Base-by-base conservation (phyloP, 805 yeast species). In the Phaffomyces opuntiae region DNA sequence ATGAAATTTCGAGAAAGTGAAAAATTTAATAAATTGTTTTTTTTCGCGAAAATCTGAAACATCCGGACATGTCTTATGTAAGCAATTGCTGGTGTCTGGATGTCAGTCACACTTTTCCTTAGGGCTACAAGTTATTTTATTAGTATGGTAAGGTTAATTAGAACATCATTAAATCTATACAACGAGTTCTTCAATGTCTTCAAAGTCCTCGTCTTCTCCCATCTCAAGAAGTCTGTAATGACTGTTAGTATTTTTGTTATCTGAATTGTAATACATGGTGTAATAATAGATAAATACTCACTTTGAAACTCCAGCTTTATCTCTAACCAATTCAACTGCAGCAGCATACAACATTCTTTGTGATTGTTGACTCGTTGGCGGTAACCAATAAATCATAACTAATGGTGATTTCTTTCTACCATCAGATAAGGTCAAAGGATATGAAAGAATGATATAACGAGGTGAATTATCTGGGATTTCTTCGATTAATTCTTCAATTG, bases 331-430 rank as follows among this genome's bases (percentile, higher is more conserved):
- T 61, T 90, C 96, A 21, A 87, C 77, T 2, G 96, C 95, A 5
- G 93, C 95, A 1, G 96, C 97, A 56, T 88, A 89, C 41, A 87
- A 66, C 97, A 89, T 90, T 62, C 83, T 81, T 57, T 76, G 71
- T 45, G 84, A 86, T 60, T 83, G 91, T 16, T 86, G 83, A n/a
- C 87, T 73, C 0, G 95, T 87, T 25, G 82, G 83, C 4, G 97
- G 97, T 49, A 87, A 75, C 81, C 90, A 90, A 63, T 88, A 90
- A n/a, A 90, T 55, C 60, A 90, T 63, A 2, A 89, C 87, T 50
- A 84, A 73, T 4, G 96, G 96, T 9, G 78, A 73, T 40, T 80
- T 74, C 56, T 76, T 73, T 45, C 95, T 72, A 0, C 95, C 96
- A 55, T 89, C 96, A 31, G 68, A 61, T 9, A 75, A 63, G 24